Evolutionary conservation across 305 asterid species (phyloP).

Genomic region (Petunia hybrid): DNA sequence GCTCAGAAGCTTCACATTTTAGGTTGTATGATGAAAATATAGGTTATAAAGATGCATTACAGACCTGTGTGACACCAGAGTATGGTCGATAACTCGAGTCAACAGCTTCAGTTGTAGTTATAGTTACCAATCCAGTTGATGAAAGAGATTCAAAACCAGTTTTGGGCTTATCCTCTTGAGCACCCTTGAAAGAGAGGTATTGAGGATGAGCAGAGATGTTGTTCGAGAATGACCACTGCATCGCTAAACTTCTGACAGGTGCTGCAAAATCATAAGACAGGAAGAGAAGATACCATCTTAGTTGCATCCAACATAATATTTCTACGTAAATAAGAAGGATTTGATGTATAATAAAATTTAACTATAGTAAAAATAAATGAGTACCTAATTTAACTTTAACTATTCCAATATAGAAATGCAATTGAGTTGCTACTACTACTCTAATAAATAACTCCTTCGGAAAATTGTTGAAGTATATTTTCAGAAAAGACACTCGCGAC

Average conservation of each 20-base stretch:
- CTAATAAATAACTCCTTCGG: constrained; percentile 43
- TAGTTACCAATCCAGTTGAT: constrained; percentile 65
- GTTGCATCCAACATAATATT: constrained; percentile 24
- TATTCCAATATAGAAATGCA: constrained; percentile 16
- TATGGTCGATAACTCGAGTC: constrained; percentile 47
- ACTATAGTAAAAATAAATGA: background rate
- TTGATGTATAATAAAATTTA: background rate
- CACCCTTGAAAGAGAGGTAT: constrained; percentile 60
- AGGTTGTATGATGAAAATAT: background rate
- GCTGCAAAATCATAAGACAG: constrained; percentile 51
- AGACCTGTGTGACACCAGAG: constrained; percentile 55
- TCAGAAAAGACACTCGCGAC: constrained; percentile 40
- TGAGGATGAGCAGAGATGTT: constrained; percentile 53
- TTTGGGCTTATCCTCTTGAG: constrained; percentile 54
- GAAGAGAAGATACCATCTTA: constrained; percentile 26
- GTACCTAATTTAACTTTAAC: constrained; percentile 16
- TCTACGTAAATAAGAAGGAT: background rate
- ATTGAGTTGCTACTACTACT: constrained; percentile 44
- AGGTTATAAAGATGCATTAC: constrained; percentile 24
- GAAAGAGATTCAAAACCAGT: constrained; percentile 67
- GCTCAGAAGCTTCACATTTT: background rate
- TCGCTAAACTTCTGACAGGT: constrained; percentile 59
- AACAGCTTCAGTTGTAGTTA: constrained; percentile 57
- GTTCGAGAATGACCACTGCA: constrained; percentile 84
- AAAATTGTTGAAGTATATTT: constrained; percentile 40